Percentiles rank a stretch among this genome's conserved stretches.
Conservation (phyloP, 768 basidiomycete genomes). For the Trametes cubensis region DNA sequence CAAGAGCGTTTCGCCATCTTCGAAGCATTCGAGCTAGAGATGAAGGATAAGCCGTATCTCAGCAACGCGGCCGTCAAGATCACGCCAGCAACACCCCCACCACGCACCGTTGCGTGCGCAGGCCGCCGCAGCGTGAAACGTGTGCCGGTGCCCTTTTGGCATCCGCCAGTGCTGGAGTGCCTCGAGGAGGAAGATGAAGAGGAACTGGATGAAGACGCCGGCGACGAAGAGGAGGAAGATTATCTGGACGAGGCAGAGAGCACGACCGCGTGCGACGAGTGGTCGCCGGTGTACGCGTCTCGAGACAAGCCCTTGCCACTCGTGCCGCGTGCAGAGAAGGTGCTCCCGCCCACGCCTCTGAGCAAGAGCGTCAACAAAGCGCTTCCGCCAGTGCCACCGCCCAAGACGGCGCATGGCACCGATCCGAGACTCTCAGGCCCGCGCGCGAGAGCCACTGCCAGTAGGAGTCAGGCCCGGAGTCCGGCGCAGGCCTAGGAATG, state of each 20-base stretch:
- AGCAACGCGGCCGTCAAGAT: not conserved
- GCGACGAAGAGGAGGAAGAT: slow-evolving; percentile 9
- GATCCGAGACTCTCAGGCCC: not conserved
- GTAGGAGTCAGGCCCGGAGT: too few species aligned
- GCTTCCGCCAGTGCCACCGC: slow-evolving; percentile 3
- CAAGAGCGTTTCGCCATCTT: slow-evolving; percentile 16
- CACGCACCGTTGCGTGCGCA: not conserved
- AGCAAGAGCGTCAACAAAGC: not conserved
- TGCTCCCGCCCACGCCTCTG: slow-evolving; percentile 10
- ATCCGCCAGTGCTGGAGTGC: slow-evolving; percentile 10
- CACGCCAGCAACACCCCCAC: not conserved
- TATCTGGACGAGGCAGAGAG: slow-evolving; percentile 14
- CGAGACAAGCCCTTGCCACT: slow-evolving; percentile 11
- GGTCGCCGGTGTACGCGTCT: slow-evolving; percentile 5
- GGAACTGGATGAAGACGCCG: too few species aligned
- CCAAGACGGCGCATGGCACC: not conserved
- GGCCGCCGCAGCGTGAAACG: slow-evolving; percentile 17
- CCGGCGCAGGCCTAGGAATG: too few species aligned
- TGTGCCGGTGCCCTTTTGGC: slow-evolving; percentile 6
- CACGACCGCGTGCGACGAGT: slow-evolving; percentile 14
- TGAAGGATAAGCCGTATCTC: slow-evolving; percentile 1
- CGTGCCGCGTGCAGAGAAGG: slow-evolving; percentile 1
- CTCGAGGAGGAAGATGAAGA: slow-evolving; percentile 10
- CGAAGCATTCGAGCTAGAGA: slow-evolving; percentile 8
- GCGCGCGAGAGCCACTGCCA: not conserved